phyloP scores from a whole-genome alignment of 108 stramenopile species.

The Seminavis robusta region DNA sequence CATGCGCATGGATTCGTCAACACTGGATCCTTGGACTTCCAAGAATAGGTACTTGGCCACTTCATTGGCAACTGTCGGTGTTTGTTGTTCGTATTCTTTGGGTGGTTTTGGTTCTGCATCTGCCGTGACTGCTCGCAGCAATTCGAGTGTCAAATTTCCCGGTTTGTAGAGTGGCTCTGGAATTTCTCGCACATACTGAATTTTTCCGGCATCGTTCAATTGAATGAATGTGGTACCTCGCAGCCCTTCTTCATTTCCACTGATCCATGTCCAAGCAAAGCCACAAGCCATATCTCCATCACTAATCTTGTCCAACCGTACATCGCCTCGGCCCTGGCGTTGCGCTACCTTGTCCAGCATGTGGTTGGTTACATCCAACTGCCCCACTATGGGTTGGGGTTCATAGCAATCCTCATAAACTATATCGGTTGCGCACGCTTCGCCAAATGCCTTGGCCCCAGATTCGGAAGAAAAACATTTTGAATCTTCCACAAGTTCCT shows the following conservation, averaged over 20 bases:
- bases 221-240: slow-evolving; percentile 78
- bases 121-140: slow-evolving; percentile 62
- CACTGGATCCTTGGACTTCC: slow-evolving; percentile 50
- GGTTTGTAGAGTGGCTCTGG: slow-evolving; percentile 78
- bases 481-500: slow-evolving; percentile 34
- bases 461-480: slow-evolving; percentile 44
- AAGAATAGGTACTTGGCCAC: slow-evolving; percentile 68
- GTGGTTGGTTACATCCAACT: slow-evolving; percentile 31
- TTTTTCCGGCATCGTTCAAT: slow-evolving; percentile 60
- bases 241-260: slow-evolving; percentile 50
- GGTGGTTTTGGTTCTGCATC: slow-evolving; percentile 49
- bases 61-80: slow-evolving; percentile 58
- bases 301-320: slow-evolving; percentile 64
- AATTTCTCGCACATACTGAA: slow-evolving; percentile 68
- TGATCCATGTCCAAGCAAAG: slow-evolving; percentile 77
- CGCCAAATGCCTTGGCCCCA: slow-evolving; percentile 61
- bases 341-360: slow-evolving; percentile 27
- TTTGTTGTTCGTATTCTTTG: slow-evolving; percentile 28
- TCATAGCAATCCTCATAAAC: slow-evolving; percentile 72
- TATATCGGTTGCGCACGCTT: slow-evolving; percentile 53
- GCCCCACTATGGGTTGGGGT: slow-evolving; percentile 63
- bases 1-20: slow-evolving; percentile 62
- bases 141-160: slow-evolving; percentile 60
- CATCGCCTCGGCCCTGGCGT: slow-evolving; percentile 40
- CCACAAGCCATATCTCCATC: slow-evolving; percentile 71